Evolutionary conservation across 2,329 filamentous ascomycete species (phyloP), one percentile per base, ranked within the genome.

Genomic region (Fusarium newnesense): DNA sequence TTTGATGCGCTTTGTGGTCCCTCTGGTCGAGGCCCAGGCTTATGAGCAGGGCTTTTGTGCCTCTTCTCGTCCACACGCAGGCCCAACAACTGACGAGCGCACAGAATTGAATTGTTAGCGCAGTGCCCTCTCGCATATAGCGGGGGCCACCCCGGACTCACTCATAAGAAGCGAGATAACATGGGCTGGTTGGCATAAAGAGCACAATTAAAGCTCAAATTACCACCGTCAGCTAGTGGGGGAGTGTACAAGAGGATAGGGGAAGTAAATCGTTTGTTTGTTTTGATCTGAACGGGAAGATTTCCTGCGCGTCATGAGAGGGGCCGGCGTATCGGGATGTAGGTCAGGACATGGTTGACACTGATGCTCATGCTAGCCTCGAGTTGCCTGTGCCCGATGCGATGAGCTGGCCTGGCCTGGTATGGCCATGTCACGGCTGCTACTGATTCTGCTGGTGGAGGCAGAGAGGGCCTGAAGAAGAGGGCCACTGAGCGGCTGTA

Each of bases 111-210:
- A 69, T 53, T 59, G 52, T 58, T 65, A 70, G 70, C 44, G 73
- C 36, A 67, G 58, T 54, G 50, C 57, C 69, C 49, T 59, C 69
- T 72, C 66, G 67, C 60, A 74, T 68, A 64, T 59, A 64, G 76
- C 69, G 68, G 74, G 64, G 71, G 67, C 63, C 67, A 72, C 69
- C 77, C 75, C 72, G 69, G 78, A 77, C 75, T 76, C 76, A 66
- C 73, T 70, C 67, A 76, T 63, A 75, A 69, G 75, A 79, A 81
- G 78, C 77, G 79, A 81, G 64, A 81, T 80, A 75, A 78, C 70
- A 74, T 71, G 67, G 69, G 68, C 72, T 60, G 72, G 67, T 61
- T 69, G 70, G 77, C 76, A 78, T 77, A 78, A 78, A 75, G 62
- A 64, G 75, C 65, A 78, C 75, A 78, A 78, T 78, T 65, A 75